Percentiles rank a stretch among this genome's conserved stretches.
These are phyloP conservation scores for Sarocladiaceae sp. DNA, from an alignment of 2,329 filamentous ascomycete genomes.

Conservation along the genomic window DNA sequence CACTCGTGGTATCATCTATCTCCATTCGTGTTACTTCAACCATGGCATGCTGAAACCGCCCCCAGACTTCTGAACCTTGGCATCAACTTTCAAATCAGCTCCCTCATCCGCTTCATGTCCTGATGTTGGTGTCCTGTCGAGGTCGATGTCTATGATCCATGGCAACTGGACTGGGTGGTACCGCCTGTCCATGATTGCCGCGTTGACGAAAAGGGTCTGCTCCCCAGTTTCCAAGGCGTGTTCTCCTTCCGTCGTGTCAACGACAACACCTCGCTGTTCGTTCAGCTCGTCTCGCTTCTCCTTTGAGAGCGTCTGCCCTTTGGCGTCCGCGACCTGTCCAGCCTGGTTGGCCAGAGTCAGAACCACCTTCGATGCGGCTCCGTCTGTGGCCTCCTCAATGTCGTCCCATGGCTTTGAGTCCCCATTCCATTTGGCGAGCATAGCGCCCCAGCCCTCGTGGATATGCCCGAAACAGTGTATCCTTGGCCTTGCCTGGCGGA, in stretches of 20 bases:
- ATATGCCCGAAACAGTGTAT: conserved; percentile 57
- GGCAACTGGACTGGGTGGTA: conserved; percentile 41
- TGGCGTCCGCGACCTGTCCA: neutral
- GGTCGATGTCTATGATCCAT: conserved; percentile 48
- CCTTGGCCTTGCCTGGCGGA: conserved; percentile 37
- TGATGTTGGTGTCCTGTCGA: conserved; percentile 21
- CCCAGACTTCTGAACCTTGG: no score
- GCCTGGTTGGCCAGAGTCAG: neutral
- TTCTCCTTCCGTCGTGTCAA: conserved; percentile 34
- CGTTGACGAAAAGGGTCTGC: conserved; percentile 58
- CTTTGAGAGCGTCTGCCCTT: neutral
- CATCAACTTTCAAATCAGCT: no score
- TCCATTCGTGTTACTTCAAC: no score
- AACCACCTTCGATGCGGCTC: conserved; percentile 17
- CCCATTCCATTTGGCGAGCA: conserved; percentile 45
- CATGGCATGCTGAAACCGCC: no score
- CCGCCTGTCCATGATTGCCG: conserved; percentile 44
- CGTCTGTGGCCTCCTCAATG: conserved; percentile 34
- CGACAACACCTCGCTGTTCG: conserved; percentile 24
- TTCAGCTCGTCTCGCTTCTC: conserved; percentile 17
- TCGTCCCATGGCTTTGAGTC: conserved; percentile 4
- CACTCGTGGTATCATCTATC: no score
- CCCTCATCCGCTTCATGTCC: neutral
- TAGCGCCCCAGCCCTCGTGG: conserved; percentile 57
- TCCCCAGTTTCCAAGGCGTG: conserved; percentile 28